Percentiles rank a stretch among this genome's conserved stretches.
These are phyloP conservation scores for Alloascoidea africana DNA, from an alignment of 805 yeast species.

Conservation along the genomic window DNA sequence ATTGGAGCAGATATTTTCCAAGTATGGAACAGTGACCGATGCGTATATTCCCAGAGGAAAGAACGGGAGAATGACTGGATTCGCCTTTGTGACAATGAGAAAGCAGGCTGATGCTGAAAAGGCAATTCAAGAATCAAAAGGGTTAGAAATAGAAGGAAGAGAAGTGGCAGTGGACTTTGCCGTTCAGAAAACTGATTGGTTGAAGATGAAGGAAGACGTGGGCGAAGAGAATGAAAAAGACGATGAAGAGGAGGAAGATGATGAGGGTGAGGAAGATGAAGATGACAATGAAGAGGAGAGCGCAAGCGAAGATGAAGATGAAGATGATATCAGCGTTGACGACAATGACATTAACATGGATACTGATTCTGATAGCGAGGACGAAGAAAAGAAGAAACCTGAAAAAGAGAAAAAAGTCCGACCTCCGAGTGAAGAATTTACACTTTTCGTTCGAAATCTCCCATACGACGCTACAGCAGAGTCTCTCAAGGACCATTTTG, in stretches of 20 bases:
- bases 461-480: slow-evolving; percentile 92
- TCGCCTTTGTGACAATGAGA: slow-evolving; percentile 88
- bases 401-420: slow-evolving; percentile 14
- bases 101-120: slow-evolving; percentile 60
- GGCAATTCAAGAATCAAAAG: slow-evolving; percentile 65
- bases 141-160: slow-evolving; percentile 74
- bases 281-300: slow-evolving; percentile 19
- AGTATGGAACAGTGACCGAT: slow-evolving; percentile 77
- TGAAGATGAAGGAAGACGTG: slow-evolving; percentile 23
- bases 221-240: slow-evolving; percentile 18
- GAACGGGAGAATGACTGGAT: slow-evolving; percentile 86
- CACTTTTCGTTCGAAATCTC: slow-evolving; percentile 80
- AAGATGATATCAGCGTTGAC: slow-evolving; percentile 16
- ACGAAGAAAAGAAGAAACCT: slow-evolving; percentile 13
- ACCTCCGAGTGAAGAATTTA: slow-evolving; percentile 22
- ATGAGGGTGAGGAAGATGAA: slow-evolving; percentile 13
- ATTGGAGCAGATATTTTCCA: slow-evolving; percentile 52
- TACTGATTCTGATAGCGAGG: slow-evolving; percentile 9
- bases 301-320: slow-evolving; percentile 19
- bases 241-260: slow-evolving; percentile 15
- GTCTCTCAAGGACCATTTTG: slow-evolving; percentile 59
- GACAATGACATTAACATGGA: slow-evolving; percentile 14
- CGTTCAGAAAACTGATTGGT: slow-evolving; percentile 78
- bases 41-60: slow-evolving; percentile 79
- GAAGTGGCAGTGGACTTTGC: slow-evolving; percentile 92